Evolutionary conservation across 108 stramenopile genomes (phyloP).

Genomic region (Skeletonema grethae): DNA sequence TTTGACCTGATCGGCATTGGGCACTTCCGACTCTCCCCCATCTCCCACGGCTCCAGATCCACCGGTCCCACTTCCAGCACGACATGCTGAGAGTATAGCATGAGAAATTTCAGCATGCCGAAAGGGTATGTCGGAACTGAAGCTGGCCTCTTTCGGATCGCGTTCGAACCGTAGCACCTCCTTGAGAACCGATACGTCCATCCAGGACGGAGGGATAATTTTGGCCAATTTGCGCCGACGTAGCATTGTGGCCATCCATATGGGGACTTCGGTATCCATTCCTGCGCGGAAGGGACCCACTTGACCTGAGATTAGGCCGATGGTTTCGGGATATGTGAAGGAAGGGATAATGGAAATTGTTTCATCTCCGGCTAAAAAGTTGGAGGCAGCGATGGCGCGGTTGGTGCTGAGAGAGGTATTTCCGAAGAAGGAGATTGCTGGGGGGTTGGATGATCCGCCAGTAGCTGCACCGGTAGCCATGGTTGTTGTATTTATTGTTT

Average conservation of each 20-base stretch:
- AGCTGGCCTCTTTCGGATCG: slow-evolving; percentile 43
- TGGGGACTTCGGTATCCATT: slow-evolving; percentile 69
- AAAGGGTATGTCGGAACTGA: slow-evolving; percentile 65
- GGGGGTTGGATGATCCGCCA: background rate
- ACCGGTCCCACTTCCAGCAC: slow-evolving; percentile 30
- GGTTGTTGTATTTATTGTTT: background rate
- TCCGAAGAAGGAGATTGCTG: slow-evolving; percentile 27
- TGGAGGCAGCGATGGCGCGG: slow-evolving; percentile 29
- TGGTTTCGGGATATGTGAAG: slow-evolving; percentile 48
- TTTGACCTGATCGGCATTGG: slow-evolving; percentile 44
- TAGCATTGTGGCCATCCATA: slow-evolving; percentile 75
- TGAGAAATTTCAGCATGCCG: slow-evolving; percentile 75
- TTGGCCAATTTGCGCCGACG: slow-evolving; percentile 61
- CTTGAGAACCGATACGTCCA: slow-evolving; percentile 54
- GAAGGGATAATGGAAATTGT: slow-evolving; percentile 63
- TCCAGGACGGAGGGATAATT: slow-evolving; percentile 59
- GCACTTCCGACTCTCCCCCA: slow-evolving; percentile 34
- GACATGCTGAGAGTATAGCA: slow-evolving; percentile 47
- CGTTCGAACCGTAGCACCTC: slow-evolving; percentile 67
- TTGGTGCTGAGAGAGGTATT: slow-evolving; percentile 16
- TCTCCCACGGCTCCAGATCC: slow-evolving; percentile 19
- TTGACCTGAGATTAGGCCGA: slow-evolving; percentile 35
- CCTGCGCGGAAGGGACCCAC: slow-evolving; percentile 78
- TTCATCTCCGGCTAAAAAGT: slow-evolving; percentile 63
- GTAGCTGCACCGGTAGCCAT: slow-evolving; percentile 1